Base-by-base conservation (phyloP, 2,329 filamentous ascomycete genomes). In the Talaromyces sp. region DNA sequence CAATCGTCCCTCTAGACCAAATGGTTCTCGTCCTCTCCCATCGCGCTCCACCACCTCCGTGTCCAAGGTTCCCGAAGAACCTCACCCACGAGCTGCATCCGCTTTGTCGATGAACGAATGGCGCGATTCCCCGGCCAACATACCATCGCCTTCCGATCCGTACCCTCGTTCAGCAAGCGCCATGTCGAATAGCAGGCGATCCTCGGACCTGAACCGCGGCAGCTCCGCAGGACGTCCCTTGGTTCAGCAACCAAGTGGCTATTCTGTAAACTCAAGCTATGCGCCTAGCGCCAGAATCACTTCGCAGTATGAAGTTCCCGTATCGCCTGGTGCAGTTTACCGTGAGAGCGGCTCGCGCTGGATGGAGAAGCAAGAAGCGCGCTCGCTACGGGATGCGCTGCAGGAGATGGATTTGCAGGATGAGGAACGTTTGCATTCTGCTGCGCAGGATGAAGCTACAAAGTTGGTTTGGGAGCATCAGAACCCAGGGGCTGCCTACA, bases 401-500 rank as follows among this genome's bases (percentile, higher is more conserved):
- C 82, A 87, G 68, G 83, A 85, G 66, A 81, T 88, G 78, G 85
- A 88, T 69, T 68, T 86, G 25, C 77, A 85, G 27, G 82, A 86
- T 50, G 86, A 89, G 61, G 66, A 72, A 25, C 80, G 79, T 61
- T 70, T 89, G 27, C 85, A 86, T 69, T 74, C 79, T 33, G 84
- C 84, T 11, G 87, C 87, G 15, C 85, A 87, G 70, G 83, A 87
- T 61, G 87, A 89, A 73, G 87, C 87, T 13, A 84, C 85, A 0
- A 85, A 88, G 69, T 77, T 89, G 41, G 87, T 89, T n/a, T 86
- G 84, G 82, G 85, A 85, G 71, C 87, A 89, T 72, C 82, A 82
- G 68, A 84, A 86, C 68, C 83, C 85, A 13, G 79, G 81, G 7
- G 76, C 82, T 33, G 77, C 81, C 1, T 79, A 77, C 52, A 79